Evolutionary conservation across 352 stramenopile species (phyloP).

Genomic region (Aphanomyces invadans): DNA sequence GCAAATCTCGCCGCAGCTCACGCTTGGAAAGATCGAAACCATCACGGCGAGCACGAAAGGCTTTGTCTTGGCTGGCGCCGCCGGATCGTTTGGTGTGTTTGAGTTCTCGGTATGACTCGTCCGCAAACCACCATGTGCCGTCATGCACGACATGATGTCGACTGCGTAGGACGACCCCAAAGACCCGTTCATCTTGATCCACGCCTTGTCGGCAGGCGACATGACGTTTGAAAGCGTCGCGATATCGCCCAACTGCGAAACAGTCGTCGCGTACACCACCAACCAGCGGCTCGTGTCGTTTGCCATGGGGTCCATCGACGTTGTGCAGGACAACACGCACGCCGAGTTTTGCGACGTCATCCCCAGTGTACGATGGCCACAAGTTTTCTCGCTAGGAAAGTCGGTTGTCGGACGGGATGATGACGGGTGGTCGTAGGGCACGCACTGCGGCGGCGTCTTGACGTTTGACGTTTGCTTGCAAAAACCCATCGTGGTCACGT

Average conservation of each 20-base stretch:
- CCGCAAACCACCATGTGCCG: too few species aligned
- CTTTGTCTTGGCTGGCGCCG: constrained; percentile 64
- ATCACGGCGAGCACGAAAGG: constrained; percentile 55
- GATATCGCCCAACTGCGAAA: constrained; percentile 57
- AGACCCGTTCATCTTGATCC: constrained; percentile 70
- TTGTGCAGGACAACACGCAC: constrained; percentile 52
- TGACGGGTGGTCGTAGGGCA: constrained; percentile 34
- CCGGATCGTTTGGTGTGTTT: constrained; percentile 69
- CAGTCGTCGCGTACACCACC: constrained; percentile 54
- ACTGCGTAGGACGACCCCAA: constrained; percentile 77
- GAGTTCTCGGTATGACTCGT: constrained; percentile 53
- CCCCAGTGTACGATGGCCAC: constrained; percentile 31
- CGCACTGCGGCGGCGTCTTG: constrained; percentile 53
- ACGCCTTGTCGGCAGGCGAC: constrained; percentile 58
- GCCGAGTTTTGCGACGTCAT: constrained; percentile 60
- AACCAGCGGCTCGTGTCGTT: constrained; percentile 58
- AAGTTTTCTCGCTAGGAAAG: too few species aligned
- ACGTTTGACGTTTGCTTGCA: constrained; percentile 76
- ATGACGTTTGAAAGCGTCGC: constrained; percentile 64
- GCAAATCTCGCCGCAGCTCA: not conserved
- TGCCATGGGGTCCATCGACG: constrained; percentile 62
- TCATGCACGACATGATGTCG: too few species aligned
- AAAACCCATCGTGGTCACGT: constrained; percentile 74
- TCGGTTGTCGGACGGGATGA: too few species aligned
- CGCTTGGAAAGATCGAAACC: constrained; percentile 43